Evolutionary conservation across 305 asterid species (phyloP).

Genomic region (Fraxinus xanthoxyloides): DNA sequence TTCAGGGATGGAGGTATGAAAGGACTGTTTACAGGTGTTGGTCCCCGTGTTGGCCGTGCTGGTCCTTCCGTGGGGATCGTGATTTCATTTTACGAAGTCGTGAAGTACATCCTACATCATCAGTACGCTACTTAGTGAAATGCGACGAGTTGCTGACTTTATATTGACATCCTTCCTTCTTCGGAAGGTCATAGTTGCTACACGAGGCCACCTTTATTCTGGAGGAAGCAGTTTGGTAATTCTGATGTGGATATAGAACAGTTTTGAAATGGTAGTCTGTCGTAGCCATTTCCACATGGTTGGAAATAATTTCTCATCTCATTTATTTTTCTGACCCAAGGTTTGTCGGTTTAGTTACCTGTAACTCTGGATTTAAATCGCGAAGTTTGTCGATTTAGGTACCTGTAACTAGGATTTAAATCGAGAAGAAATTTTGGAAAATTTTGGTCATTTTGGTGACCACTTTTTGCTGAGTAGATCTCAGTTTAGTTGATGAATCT

Average conservation of each 20-base stretch:
- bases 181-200: conserved; percentile 16
- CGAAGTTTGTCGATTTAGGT: conserved; percentile 2
- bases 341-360: conserved; percentile 17
- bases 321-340: conserved; percentile 20
- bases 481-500: conserved; percentile 18
- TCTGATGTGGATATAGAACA: conserved; percentile 32
- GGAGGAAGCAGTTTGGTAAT: conserved; percentile 21
- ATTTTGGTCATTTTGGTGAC: conserved; percentile 22
- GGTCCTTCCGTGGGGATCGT: conserved; percentile 98
- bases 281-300: conserved; percentile 7
- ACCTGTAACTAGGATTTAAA: too few relatives aligned
- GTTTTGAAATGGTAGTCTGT: conserved; percentile 27
- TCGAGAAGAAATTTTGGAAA: conserved; percentile 26
- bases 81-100: conserved; percentile 88
- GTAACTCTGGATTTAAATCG: conserved; percentile 22
- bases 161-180: neutral
- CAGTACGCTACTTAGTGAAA: conserved; percentile 39
- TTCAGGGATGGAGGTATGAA: conserved; percentile 83
- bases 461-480: conserved; percentile 37
- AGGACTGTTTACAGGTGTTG: conserved; percentile 91
- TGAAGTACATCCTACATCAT: conserved; percentile 58
- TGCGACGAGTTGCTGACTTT: neutral
- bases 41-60: conserved; percentile 95
- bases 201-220: conserved; percentile 24
- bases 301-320: conserved; percentile 44